phyloP scores from a whole-genome alignment of 2,329 filamentous ascomycete species.

The Penicillium sp. region DNA sequence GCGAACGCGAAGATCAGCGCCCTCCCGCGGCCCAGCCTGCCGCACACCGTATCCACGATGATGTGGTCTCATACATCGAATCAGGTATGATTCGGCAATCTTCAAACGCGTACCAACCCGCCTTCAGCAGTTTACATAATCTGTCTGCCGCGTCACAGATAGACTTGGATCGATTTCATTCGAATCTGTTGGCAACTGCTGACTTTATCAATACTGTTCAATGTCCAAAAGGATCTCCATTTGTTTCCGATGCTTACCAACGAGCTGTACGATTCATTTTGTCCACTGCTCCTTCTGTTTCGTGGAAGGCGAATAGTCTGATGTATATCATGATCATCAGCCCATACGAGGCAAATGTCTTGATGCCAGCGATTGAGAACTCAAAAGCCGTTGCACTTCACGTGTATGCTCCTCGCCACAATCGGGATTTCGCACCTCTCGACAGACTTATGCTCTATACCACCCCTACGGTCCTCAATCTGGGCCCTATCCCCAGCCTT shows the following conservation, averaged over 20 bases:
- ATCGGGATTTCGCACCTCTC: constrained; percentile 34
- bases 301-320: background rate
- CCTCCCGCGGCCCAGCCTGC: constrained; percentile 39
- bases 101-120: constrained; percentile 8
- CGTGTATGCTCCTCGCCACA: constrained; percentile 46
- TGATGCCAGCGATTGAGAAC: constrained; percentile 39
- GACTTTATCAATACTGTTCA: background rate
- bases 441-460: constrained; percentile 45
- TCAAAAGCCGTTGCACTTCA: constrained; percentile 41
- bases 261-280: constrained; percentile 52
- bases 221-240: background rate
- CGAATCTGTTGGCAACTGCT: background rate
- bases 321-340: constrained; percentile 51
- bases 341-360: constrained; percentile 53
- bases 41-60: background rate
- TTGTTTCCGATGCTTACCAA: constrained; percentile 37
- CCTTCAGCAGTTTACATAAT: constrained; percentile 41
- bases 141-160: constrained; percentile 6
- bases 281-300: constrained; percentile 14
- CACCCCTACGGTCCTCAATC: constrained; percentile 22
- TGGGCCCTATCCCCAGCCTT: constrained; percentile 14
- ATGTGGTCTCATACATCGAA: no score
- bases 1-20: constrained; percentile 51
- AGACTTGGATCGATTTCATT: background rate
- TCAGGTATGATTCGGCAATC: constrained; percentile 23